Base-by-base conservation (phyloP, 805 yeast species). In the Brettanomyces anomalus region DNA sequence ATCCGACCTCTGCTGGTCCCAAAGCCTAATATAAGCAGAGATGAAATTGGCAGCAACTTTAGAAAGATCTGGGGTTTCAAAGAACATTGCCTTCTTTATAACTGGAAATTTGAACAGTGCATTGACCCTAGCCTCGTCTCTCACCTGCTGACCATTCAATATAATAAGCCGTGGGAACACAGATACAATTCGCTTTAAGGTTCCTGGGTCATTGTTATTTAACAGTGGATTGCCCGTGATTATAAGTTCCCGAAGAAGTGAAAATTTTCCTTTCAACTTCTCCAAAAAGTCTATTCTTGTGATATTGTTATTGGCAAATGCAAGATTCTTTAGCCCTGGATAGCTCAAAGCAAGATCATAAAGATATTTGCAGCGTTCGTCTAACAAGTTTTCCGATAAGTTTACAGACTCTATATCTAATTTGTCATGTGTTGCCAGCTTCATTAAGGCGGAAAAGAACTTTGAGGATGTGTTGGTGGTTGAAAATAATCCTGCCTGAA, bases 371-470 rank as follows among this genome's bases (percentile, higher is more conserved):
- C 71, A 62, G 31, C 68, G 55, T 33, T 85, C 70, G 53, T 86
- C 95, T 33, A 93, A 61, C 43, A 71, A 70, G 58, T 93, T 84
- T 43, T 68, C 68, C 17, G 89, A 75, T 31, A 87, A 60, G 58
- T 81, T 84, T 6, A 89, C 76, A 44, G 87, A 80, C 26, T 79
- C 81, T 4, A 88, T 81, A 21, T 75, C 77, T n/a, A 58, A 30
- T 3, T 52, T 51, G 28, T 62, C 62, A 42, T 76, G 75, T 3
- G 67, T 63, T 1, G 95, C 95, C 7, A 90, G 62, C 57, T 82
- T 85, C 83, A 90, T 77, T 49, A 93, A 64, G 1, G 97, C 97
- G 10, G 87, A 83, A 60, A 90, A 87, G 73, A 88, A 81, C 61
- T 90, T 93, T 13, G 89, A 72, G 4, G 79, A 65, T 14, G 76